Evolutionary conservation across 768 basidiomycete genomes (phyloP).

Genomic region (Boletus huronensis): DNA sequence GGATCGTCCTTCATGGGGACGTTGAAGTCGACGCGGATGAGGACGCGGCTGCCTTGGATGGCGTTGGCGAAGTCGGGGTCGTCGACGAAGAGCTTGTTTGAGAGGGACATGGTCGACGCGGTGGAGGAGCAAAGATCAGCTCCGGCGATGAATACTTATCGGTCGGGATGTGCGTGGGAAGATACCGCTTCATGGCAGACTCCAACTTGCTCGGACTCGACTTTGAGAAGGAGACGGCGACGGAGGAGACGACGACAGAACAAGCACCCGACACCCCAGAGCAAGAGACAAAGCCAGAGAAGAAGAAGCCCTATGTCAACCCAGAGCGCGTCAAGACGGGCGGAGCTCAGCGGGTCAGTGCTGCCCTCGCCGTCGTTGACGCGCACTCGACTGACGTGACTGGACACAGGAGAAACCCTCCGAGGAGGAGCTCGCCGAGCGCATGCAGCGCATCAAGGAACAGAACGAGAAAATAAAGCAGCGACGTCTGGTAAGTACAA

Average conservation of each 20-base stretch:
- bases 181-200: conserved; percentile 35
- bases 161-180: conserved; percentile 24
- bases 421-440: conserved; percentile 63
- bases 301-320: conserved; percentile 76
- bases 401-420: conserved; percentile 60
- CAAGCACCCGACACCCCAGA: conserved; percentile 1
- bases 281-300: conserved; percentile 38
- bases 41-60: conserved; percentile 83
- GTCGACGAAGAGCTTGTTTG: conserved; percentile 90
- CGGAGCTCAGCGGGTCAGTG: conserved; percentile 61
- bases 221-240: conserved; percentile 42
- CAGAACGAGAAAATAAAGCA: conserved; percentile 79
- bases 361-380: background rate
- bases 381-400: conserved; percentile 13
- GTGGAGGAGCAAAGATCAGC: background rate
- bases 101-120: conserved; percentile 76
- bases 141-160: background rate
- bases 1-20: conserved; percentile 75
- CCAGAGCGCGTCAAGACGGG: conserved; percentile 83
- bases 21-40: conserved; percentile 96
- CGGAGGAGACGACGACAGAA: conserved; percentile 9
- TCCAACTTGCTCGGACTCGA: conserved; percentile 72
- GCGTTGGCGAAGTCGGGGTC: conserved; percentile 56
- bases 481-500: conserved; percentile 49
- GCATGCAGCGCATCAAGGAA: conserved; percentile 66